phyloP scores from a whole-genome alignment of 176 grass and related monocot species.

The Paspalum vaginatum region DNA sequence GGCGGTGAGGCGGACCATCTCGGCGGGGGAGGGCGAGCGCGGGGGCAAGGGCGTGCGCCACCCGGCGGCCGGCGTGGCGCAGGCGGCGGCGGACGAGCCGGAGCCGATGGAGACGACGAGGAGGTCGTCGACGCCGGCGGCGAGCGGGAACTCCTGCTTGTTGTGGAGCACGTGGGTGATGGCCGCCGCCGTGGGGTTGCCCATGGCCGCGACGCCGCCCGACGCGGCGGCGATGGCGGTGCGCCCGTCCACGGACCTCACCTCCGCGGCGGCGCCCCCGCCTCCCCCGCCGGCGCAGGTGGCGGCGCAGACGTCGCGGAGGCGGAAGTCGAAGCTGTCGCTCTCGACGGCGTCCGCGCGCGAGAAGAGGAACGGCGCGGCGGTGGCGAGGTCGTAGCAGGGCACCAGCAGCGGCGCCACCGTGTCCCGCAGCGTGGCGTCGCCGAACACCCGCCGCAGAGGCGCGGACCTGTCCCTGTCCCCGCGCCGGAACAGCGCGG shows the following conservation, averaged over 20 bases:
- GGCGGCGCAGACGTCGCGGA: constrained; percentile 86
- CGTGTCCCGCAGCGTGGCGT: constrained; percentile 74
- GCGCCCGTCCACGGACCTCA: constrained; percentile 49
- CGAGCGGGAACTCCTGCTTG: constrained; percentile 91
- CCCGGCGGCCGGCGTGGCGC: not conserved
- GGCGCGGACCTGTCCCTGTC: not conserved
- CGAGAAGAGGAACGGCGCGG: constrained; percentile 89
- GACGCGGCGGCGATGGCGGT: constrained; percentile 61
- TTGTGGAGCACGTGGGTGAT: constrained; percentile 88
- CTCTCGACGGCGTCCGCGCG: constrained; percentile 91
- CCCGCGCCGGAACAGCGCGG: constrained; percentile 32
- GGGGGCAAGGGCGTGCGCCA: constrained; percentile 44
- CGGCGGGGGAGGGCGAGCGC: constrained; percentile 51
- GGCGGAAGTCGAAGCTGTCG: constrained; percentile 82
- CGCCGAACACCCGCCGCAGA: constrained; percentile 59
- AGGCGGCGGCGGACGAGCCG: constrained; percentile 6
- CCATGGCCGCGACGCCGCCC: constrained; percentile 68
- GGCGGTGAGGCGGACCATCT: constrained; percentile 74
- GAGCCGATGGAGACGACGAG: constrained; percentile 79
- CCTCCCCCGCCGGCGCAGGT: constrained; percentile 49
- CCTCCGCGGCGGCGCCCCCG: constrained; percentile 41
- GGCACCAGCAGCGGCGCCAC: constrained; percentile 83
- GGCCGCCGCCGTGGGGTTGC: constrained; percentile 76
- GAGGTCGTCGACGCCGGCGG: constrained; percentile 71
- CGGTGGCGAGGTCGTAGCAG: constrained; percentile 73